These are phyloP conservation scores for Candida patagonica DNA, from an alignment of 805 yeast genomes.

Conservation along the genomic window DNA sequence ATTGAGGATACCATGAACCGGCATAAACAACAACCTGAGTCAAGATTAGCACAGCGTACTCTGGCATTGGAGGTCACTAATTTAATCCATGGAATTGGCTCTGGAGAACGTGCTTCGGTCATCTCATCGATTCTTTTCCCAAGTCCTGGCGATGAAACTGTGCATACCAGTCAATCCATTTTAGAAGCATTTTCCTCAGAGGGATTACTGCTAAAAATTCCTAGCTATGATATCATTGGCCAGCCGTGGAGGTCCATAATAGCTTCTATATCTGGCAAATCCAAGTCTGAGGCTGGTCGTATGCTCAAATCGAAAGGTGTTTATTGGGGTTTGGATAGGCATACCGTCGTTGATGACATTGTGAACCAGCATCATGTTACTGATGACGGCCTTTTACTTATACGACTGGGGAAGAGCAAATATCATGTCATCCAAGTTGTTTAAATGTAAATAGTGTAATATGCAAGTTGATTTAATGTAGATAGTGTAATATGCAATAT, in stretches of 20 bases:
- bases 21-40: conserved; percentile 53
- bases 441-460: conserved; percentile 4
- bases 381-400: conserved; percentile 49
- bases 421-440: conserved; percentile 22
- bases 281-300: conserved; percentile 46
- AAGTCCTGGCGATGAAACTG: conserved; percentile 20
- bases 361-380: conserved; percentile 43
- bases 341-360: conserved; percentile 39
- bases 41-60: conserved; percentile 61
- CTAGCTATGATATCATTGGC: conserved; percentile 29
- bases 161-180: conserved; percentile 33
- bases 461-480: conserved; percentile 2
- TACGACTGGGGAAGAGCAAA: conserved; percentile 64
- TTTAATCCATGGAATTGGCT: conserved; percentile 74
- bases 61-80: conserved; percentile 83
- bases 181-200: conserved; percentile 50
- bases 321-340: conserved; percentile 55
- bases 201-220: conserved; percentile 38
- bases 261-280: conserved; percentile 33
- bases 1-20: conserved; percentile 43
- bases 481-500: too few species aligned
- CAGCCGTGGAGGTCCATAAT: conserved; percentile 45
- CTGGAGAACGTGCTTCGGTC: conserved; percentile 53
- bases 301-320: conserved; percentile 64
- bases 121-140: conserved; percentile 27